These are phyloP conservation scores for Rubroshorea leprosula DNA, from an alignment of 345 rosid species.

Conservation along the genomic window DNA sequence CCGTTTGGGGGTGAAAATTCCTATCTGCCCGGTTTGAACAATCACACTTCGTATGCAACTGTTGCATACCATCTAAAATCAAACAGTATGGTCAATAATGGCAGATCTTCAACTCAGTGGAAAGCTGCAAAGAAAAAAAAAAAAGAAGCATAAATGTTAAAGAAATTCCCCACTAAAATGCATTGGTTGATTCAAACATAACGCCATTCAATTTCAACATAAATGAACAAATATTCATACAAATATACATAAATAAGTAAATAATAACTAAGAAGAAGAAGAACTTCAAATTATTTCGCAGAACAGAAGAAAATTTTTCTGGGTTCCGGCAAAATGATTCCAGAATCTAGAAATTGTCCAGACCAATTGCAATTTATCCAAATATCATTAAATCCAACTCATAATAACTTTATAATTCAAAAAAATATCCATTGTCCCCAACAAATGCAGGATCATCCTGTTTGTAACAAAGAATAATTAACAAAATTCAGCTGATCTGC, in stretches of 20 bases:
- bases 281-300: not conserved
- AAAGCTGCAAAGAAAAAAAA: constrained; percentile 1
- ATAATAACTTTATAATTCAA: too few species aligned
- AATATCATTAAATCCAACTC: not conserved
- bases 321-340: not conserved
- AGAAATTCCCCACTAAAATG: not conserved
- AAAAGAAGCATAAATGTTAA: not conserved
- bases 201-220: not conserved
- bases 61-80: constrained; percentile 76
- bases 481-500: not conserved
- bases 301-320: too few species aligned
- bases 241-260: constrained; percentile 1
- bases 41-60: constrained; percentile 53
- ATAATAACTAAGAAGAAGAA: not conserved
- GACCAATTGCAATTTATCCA: not conserved
- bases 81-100: constrained; percentile 21
- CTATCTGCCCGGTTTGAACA: constrained; percentile 50
- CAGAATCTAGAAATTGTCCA: not conserved
- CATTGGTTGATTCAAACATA: not conserved
- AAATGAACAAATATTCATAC: not conserved
- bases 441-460: too few species aligned
- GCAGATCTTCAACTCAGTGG: constrained; percentile 21
- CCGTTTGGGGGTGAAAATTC: constrained; percentile 35
- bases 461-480: not conserved
- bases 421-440: too few species aligned